Evolutionary conservation across 1,284 basidiomycete species (phyloP).

Genomic region (Moniliophthora roreri): DNA sequence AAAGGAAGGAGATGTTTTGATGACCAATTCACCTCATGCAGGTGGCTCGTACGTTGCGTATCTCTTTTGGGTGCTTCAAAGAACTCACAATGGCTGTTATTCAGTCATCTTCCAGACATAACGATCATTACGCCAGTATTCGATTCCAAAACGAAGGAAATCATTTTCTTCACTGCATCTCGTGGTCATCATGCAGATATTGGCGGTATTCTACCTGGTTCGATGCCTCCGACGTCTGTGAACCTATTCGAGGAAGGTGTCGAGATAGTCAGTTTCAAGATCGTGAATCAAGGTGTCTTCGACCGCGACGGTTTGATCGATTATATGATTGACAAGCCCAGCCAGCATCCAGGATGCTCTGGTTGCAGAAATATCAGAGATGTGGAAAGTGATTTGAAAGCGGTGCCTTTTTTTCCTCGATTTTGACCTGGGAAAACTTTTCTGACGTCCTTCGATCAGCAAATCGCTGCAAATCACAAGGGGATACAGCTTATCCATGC

Average conservation of each 20-base stretch:
- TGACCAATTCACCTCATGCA: slow-evolving; percentile 88
- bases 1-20: slow-evolving; percentile 86
- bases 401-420: neutral
- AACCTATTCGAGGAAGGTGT: slow-evolving; percentile 10
- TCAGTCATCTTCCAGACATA: slow-evolving; percentile 67
- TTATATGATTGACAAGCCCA: slow-evolving; percentile 9
- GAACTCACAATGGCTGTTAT: neutral
- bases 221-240: slow-evolving; percentile 12
- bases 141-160: slow-evolving; percentile 57
- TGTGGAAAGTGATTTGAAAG: slow-evolving; percentile 11
- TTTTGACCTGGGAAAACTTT: neutral
- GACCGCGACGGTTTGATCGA: slow-evolving; percentile 10
- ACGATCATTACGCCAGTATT: slow-evolving; percentile 92
- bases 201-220: slow-evolving; percentile 36
- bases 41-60: slow-evolving; percentile 72
- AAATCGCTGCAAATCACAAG: slow-evolving; percentile 96
- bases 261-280: slow-evolving; percentile 13
- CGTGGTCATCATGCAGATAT: slow-evolving; percentile 87
- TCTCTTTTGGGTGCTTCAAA: neutral
- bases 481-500: slow-evolving; percentile 82
- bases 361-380: slow-evolving; percentile 11
- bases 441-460: slow-evolving; percentile 40
- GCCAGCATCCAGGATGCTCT: slow-evolving; percentile 7
- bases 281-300: slow-evolving; percentile 9
- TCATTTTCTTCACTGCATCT: slow-evolving; percentile 92